phyloP scores from a whole-genome alignment of 2,329 filamentous ascomycete genomes.

The Hypoxylon sp. region DNA sequence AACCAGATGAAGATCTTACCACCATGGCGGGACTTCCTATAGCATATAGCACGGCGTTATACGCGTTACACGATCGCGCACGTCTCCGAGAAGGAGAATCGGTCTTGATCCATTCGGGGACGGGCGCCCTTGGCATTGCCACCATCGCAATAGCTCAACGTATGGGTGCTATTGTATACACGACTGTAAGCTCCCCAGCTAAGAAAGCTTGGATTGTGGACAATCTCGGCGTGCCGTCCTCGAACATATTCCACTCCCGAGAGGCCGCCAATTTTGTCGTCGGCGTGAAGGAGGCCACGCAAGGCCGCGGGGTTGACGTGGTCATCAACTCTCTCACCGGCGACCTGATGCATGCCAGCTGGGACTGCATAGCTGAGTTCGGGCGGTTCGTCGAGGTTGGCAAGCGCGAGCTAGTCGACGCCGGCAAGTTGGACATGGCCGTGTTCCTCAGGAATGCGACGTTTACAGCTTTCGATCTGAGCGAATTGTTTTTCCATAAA shows the following conservation, averaged over 20 bases:
- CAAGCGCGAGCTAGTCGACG: constrained; percentile 55
- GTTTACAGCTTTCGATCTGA: constrained; percentile 58
- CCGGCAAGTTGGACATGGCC: constrained; percentile 55
- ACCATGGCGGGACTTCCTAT: constrained; percentile 42
- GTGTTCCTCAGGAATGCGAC: constrained; percentile 57
- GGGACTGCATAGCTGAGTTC: constrained; percentile 55
- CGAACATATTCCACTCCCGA: constrained; percentile 54
- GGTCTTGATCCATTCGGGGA: constrained; percentile 54
- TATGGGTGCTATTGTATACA: constrained; percentile 52
- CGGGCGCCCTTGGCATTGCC: constrained; percentile 54
- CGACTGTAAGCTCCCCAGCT: constrained; percentile 43
- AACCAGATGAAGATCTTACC: constrained; percentile 38
- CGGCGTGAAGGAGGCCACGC: constrained; percentile 41
- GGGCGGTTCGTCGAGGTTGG: constrained; percentile 60
- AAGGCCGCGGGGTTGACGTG: constrained; percentile 51
- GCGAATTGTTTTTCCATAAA: constrained; percentile 28
- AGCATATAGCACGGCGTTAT: constrained; percentile 51
- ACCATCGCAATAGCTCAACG: constrained; percentile 52
- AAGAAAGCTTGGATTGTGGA: constrained; percentile 40
- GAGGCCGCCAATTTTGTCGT: constrained; percentile 50
- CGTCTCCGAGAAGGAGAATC: constrained; percentile 46
- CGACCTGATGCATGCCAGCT: constrained; percentile 52
- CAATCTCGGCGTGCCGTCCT: too few species aligned
- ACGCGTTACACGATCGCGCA: constrained; percentile 51
- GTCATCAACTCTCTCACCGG: constrained; percentile 60